Base-by-base conservation (phyloP, 371 early-diverging fungal genomes). In the Mucor piriformis region DNA sequence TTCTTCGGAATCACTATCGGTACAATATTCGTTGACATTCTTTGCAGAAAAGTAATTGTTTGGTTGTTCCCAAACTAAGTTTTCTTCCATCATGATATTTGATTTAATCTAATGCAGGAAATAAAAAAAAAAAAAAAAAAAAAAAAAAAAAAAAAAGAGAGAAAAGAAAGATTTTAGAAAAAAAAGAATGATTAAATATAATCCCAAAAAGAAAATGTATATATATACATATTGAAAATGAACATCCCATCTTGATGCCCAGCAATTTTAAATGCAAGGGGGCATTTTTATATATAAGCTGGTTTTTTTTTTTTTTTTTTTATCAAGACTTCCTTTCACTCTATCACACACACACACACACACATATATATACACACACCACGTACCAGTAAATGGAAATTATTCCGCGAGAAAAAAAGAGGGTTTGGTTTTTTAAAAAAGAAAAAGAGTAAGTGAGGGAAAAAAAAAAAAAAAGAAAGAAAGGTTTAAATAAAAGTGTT, bases 161-260 rank as follows among this genome's bases (percentile, higher is more conserved):
- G n/a, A 24, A 24, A 50, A 52, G 20, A 29, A 16, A 6, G 29
- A 49, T 21, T 49, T 16, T 34, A 12, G 18, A 16, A 37, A 24
- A 23, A 52, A 32, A 18, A 25, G 15, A 21, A 38, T 16, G n/a
- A 10, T 18, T 2, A 11, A n/a, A n/a, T n/a, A n/a, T n/a, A n/a
- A n/a, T n/a, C n/a, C 25, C 12, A 10, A 13, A 43, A 43, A 32
- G 5, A 32, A 32, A 15, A 18, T 29, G 40, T 54, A 32, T 54
- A 18, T 54, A 40, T 44, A 42, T 52, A 43, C 20, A 35, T 37
- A 35, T 52, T 52, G 53, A 54, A 43, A 27, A 54, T 20, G 49
- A 32, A 16, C 32, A 49, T 18, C 32, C 15, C 27, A 49, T 20
- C 23, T 43, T 43, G 15, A 16, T 46, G 46, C 46, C 46, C 46